Conservation (phyloP, 805 yeast genomes). For the Hanseniaspora clermontiae region DNA sequence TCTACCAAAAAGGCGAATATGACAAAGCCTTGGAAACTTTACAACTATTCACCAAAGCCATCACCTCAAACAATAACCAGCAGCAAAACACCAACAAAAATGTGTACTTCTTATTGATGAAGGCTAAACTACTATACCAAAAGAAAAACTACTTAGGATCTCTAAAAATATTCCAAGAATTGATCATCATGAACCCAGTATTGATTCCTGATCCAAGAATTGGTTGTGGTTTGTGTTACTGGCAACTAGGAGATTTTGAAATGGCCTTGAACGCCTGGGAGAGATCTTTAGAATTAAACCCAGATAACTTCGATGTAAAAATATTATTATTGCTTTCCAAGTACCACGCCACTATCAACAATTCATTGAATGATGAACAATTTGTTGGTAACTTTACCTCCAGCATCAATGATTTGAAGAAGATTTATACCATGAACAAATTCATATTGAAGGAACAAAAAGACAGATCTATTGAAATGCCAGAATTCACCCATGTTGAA, state of each 20-base stretch:
- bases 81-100: slow-evolving; percentile 40
- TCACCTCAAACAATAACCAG: slow-evolving; percentile 24
- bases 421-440: slow-evolving; percentile 17
- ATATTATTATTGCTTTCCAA: slow-evolving; percentile 54
- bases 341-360: slow-evolving; percentile 50
- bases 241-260: slow-evolving; percentile 68
- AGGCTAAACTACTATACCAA: slow-evolving; percentile 66
- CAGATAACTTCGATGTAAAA: slow-evolving; percentile 46
- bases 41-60: slow-evolving; percentile 42
- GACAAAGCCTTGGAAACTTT: slow-evolving; percentile 62
- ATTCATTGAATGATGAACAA: slow-evolving; percentile 35
- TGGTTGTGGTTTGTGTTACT: slow-evolving; percentile 88
- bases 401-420: slow-evolving; percentile 39
- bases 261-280: slow-evolving; percentile 77
- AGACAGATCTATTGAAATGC: slow-evolving; percentile 23
- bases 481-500: slow-evolving; percentile 31
- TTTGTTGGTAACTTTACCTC: slow-evolving; percentile 48
- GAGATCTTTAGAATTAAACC: slow-evolving; percentile 57
- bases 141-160: slow-evolving; percentile 64
- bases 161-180: slow-evolving; percentile 71
- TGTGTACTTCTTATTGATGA: slow-evolving; percentile 65
- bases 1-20: slow-evolving; percentile 44
- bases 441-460: slow-evolving; percentile 17
- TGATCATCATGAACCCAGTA: slow-evolving; percentile 61
- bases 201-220: slow-evolving; percentile 83